Conservation (phyloP, 2,329 filamentous ascomycete genomes). For the Cadophora luteo-olivacea region DNA sequence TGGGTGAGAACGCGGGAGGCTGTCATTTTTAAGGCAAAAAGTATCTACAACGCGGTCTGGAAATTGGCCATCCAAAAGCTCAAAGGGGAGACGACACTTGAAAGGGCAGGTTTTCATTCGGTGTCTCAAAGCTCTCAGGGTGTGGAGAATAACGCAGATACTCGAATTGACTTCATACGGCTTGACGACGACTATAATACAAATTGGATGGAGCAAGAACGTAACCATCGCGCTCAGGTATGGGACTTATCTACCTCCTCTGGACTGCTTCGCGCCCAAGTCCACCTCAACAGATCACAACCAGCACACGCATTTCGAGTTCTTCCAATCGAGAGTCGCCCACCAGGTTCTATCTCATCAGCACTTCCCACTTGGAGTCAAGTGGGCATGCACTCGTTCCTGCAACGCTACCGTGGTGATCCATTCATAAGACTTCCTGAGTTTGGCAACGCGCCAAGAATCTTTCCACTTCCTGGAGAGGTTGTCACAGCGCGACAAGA, state of each 20-base stretch:
- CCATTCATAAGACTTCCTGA: background rate
- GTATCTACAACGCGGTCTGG: background rate
- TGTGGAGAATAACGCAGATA: background rate
- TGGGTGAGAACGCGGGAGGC: background rate
- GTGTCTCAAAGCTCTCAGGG: background rate
- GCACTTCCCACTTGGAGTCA: background rate
- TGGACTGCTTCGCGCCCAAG: background rate
- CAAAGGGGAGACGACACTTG: background rate
- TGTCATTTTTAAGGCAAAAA: background rate
- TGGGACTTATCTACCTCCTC: background rate
- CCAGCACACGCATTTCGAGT: background rate
- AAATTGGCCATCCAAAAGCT: background rate
- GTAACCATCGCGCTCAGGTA: background rate
- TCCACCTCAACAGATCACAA: background rate
- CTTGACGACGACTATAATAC: background rate
- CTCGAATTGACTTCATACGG: background rate
- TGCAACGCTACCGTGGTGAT: background rate
- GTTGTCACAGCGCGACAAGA: background rate
- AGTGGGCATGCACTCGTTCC: background rate
- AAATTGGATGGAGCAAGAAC: too few relatives aligned
- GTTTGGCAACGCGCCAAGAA: conserved; percentile 8
- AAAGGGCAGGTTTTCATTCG: background rate
- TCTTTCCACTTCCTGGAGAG: background rate
- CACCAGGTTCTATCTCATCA: background rate
- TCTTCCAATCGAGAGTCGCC: background rate